These are phyloP conservation scores for Clarireedia monteithiana DNA, from an alignment of 2,329 filamentous ascomycete species.

Conservation along the genomic window DNA sequence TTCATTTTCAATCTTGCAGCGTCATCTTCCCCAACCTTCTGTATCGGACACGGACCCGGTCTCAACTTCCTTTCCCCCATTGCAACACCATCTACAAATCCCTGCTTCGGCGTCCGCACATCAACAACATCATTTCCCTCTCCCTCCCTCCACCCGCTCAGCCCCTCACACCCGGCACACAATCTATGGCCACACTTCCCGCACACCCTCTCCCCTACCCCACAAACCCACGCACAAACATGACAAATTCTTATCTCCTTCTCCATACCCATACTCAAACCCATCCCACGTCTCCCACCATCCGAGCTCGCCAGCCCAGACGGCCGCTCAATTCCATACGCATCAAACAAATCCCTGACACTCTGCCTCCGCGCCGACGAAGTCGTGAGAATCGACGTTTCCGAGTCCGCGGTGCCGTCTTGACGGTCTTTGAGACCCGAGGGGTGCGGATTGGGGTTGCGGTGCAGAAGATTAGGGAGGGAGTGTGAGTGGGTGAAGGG, in stretches of 20 bases:
- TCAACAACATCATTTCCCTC: too few species aligned
- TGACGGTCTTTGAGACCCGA: slow-evolving; percentile 7
- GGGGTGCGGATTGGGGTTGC: slow-evolving; percentile 1
- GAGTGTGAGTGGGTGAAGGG: slow-evolving; percentile 4
- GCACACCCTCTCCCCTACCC: slow-evolving; percentile 35
- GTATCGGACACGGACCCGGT: background rate
- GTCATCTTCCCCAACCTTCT: background rate
- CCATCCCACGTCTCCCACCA: background rate
- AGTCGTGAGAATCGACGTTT: slow-evolving; percentile 23
- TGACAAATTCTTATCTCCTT: slow-evolving; percentile 37
- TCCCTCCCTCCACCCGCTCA: too few species aligned
- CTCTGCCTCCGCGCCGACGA: slow-evolving; percentile 34
- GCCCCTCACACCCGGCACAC: slow-evolving; percentile 26
- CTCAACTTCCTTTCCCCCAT: too few species aligned
- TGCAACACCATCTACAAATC: too few species aligned
- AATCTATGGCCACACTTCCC: slow-evolving; percentile 43
- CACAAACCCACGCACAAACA: slow-evolving; percentile 37
- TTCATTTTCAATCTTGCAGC: background rate
- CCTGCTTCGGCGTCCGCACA: too few species aligned
- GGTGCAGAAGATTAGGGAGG: background rate
- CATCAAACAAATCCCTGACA: slow-evolving; percentile 40
- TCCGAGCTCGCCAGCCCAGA: slow-evolving; percentile 30
- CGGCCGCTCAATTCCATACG: slow-evolving; percentile 39
- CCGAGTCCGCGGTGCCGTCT: slow-evolving; percentile 13
- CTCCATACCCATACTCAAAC: background rate